Conservation (phyloP, 2,329 filamentous ascomycete genomes). For the Botrytis pseudocinerea region DNA sequence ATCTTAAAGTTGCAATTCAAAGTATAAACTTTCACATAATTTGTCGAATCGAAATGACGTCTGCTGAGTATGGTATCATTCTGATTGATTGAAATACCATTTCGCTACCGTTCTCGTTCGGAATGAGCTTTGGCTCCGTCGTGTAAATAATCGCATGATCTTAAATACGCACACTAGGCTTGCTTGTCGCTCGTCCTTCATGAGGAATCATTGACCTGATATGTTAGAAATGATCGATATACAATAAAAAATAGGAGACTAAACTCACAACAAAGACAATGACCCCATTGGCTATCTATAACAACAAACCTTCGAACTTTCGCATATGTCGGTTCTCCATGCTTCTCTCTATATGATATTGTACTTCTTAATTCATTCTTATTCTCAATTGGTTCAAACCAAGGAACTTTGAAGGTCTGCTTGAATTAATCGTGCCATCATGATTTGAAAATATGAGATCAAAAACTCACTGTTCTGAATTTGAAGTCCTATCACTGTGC, state of each 20-base stretch:
- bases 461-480: background rate
- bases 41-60: background rate
- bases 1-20: too few species aligned
- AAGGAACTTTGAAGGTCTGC: background rate
- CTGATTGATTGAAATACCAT: background rate
- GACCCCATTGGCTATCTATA: fast-evolving
- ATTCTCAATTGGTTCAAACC: background rate
- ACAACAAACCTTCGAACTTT: background rate
- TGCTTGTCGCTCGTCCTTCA: background rate
- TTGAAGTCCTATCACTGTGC: background rate
- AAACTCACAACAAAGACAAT: background rate
- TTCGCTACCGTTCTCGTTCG: background rate
- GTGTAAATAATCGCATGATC: background rate
- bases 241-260: background rate
- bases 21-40: background rate
- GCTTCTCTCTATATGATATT: background rate
- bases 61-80: background rate
- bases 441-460: background rate
- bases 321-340: background rate
- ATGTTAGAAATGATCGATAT: background rate
- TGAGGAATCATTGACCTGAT: background rate
- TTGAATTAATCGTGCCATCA: background rate
- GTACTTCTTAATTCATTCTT: too few species aligned
- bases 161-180: background rate
- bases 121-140: background rate